These are phyloP conservation scores for Xylariomycetidae sp. DNA, from an alignment of 2,329 filamentous ascomycete genomes.

Conservation along the genomic window DNA sequence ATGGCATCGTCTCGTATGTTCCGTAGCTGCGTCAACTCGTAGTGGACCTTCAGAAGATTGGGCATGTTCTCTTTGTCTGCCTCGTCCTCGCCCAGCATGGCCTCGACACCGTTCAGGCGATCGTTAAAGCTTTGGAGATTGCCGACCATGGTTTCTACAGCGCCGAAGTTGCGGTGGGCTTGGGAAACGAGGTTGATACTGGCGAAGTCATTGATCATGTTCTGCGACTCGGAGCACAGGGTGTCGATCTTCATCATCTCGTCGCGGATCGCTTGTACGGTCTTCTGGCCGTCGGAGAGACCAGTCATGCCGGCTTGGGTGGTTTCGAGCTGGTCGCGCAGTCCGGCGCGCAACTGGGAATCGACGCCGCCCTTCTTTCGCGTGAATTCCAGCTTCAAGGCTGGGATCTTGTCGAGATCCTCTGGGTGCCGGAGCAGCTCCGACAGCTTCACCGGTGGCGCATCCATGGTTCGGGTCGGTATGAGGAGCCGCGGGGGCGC, in stretches of 20 bases:
- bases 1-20: constrained; percentile 96
- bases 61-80: constrained; percentile 83
- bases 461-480: constrained; percentile 49
- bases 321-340: constrained; percentile 88
- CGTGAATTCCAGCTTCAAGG: constrained; percentile 84
- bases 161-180: constrained; percentile 93
- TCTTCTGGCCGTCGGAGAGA: constrained; percentile 83
- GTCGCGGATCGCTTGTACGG: constrained; percentile 88
- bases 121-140: constrained; percentile 85
- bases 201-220: constrained; percentile 94
- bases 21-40: constrained; percentile 82
- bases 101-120: constrained; percentile 68
- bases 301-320: constrained; percentile 90
- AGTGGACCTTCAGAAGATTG: constrained; percentile 83
- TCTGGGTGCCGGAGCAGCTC: constrained; percentile 93
- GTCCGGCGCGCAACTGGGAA: constrained; percentile 77
- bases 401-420: constrained; percentile 91
- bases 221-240: constrained; percentile 93
- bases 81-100: constrained; percentile 77
- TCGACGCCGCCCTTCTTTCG: constrained; percentile 93
- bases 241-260: constrained; percentile 99
- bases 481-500: no score
- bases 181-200: constrained; percentile 89
- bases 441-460: constrained; percentile 71
- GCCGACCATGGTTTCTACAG: constrained; percentile 86